Conservation (phyloP, 768 basidiomycete species). For the Psilocybe cubensis region DNA sequence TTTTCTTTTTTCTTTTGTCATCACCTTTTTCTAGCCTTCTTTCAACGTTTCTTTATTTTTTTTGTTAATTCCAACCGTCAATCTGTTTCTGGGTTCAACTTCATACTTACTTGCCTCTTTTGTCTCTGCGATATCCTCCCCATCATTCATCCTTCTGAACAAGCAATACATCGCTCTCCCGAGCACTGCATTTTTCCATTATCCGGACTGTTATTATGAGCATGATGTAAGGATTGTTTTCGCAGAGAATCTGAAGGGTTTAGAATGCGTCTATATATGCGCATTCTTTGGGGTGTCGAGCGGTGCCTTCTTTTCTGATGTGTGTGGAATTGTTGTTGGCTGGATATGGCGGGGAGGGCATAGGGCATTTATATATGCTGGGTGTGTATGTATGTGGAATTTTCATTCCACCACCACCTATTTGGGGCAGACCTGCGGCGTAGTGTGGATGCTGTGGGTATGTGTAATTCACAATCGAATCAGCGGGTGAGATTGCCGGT, state of each 20-base stretch:
- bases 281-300: not conserved
- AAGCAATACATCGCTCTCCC: not conserved
- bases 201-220: not conserved
- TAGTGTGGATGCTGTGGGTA: not conserved
- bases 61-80: not conserved
- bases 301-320: not conserved
- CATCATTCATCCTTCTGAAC: not conserved
- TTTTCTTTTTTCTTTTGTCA: not conserved
- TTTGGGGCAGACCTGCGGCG: too few species aligned
- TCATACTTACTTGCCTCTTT: not conserved
- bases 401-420: not conserved
- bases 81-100: not conserved
- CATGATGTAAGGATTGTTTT: not conserved
- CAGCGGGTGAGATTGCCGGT: too few species aligned
- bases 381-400: not conserved
- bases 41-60: not conserved
- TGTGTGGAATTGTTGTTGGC: not conserved
- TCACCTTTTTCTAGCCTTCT: not conserved
- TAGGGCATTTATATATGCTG: not conserved
- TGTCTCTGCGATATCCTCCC: not conserved
- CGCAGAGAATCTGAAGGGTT: not conserved
- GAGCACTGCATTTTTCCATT: not conserved
- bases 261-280: not conserved
- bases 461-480: too few species aligned
- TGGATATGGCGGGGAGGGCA: not conserved